Conservation (phyloP, 176 grass and related monocot genomes). For the Carex parvula region DNA sequence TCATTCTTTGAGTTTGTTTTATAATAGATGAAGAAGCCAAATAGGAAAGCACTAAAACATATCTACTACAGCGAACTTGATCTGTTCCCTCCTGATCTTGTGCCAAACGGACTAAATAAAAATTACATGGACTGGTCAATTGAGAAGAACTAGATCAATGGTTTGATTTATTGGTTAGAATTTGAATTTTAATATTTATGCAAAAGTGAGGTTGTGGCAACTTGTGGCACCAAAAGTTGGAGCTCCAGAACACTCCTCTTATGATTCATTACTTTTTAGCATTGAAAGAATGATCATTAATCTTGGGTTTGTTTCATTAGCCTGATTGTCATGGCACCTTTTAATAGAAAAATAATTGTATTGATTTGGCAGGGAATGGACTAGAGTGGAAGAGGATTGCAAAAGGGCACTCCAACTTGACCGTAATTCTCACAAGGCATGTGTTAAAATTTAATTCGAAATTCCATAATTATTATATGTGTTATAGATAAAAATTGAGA, state of each 20-base stretch:
- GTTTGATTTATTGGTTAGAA: not conserved
- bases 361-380: slow-evolving; percentile 62
- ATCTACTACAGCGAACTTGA: not conserved
- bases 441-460: not conserved
- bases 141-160: not conserved
- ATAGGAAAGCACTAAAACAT: not conserved
- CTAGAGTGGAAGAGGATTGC: slow-evolving; percentile 84
- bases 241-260: not conserved
- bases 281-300: not conserved
- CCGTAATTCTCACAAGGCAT: slow-evolving; percentile 51
- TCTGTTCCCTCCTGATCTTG: not conserved
- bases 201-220: not conserved
- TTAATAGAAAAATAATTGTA: not conserved
- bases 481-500: not conserved
- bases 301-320: not conserved
- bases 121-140: not conserved
- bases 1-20: not conserved
- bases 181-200: not conserved
- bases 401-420: slow-evolving; percentile 74
- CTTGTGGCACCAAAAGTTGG: not conserved
- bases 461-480: not conserved
- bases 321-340: not conserved
- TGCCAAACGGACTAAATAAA: not conserved
- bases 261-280: not conserved
- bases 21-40: not conserved